These are phyloP conservation scores for Starmerella ratchasimensis DNA, from an alignment of 805 yeast genomes.

Conservation along the genomic window DNA sequence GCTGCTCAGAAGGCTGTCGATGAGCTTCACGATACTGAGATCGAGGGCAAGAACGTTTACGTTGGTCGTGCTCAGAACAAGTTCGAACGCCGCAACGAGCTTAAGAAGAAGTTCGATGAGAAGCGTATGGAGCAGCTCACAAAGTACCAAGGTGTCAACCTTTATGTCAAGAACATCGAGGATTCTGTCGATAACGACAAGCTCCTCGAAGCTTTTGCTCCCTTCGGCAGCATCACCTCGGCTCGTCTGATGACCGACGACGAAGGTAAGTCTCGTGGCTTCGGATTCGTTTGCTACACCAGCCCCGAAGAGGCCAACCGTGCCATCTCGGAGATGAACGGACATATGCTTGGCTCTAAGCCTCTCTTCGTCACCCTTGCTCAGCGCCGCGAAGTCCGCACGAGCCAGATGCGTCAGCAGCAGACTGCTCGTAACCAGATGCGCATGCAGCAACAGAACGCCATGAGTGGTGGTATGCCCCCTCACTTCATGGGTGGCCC, in stretches of 20 bases:
- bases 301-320: constrained; percentile 98
- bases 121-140: constrained; percentile 80
- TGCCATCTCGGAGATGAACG: constrained; percentile 97
- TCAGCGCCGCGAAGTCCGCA: constrained; percentile 96
- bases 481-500: constrained; percentile 57
- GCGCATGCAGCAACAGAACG: constrained; percentile 81
- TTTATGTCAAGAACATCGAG: constrained; percentile 92
- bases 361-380: constrained; percentile 98
- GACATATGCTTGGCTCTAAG: constrained; percentile 85
- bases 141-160: constrained; percentile 95
- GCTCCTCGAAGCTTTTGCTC: constrained; percentile 81
- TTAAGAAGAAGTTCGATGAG: constrained; percentile 86
- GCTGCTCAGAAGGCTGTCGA: constrained; percentile 86
- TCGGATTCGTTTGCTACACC: constrained; percentile 96
- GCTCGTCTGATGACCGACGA: constrained; percentile 95
- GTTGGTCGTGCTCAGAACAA: constrained; percentile 99
- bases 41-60: constrained; percentile 65
- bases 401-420: constrained; percentile 93
- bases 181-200: constrained; percentile 83
- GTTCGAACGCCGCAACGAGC: constrained; percentile 91
- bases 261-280: constrained; percentile 89
- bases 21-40: constrained; percentile 73
- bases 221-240: constrained; percentile 88
- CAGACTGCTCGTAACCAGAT: constrained; percentile 95
- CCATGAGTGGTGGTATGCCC: constrained; percentile 63